Evolutionary conservation across 352 stramenopile species (phyloP), one percentile per base, ranked within the genome.

Genomic region (Blastocystis sp.): DNA sequence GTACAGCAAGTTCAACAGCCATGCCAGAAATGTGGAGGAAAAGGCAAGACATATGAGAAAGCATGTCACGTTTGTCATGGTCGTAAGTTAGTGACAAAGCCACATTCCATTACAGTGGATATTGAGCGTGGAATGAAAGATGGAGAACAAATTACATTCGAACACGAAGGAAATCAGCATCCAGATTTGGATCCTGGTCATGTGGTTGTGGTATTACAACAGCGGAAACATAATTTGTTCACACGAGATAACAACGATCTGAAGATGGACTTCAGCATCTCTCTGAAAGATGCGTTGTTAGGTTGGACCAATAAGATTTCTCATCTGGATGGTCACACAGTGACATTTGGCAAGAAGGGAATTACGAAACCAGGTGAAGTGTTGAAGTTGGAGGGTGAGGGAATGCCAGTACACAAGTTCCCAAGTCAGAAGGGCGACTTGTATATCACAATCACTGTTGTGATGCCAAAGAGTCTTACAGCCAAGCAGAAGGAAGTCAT

Each of bases 401-500:
- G 95, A 66, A 98, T 98, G 95, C 95, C 95, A 19, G 92, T 96
- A 87, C 90, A 95, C 67, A 93, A 96, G 89, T 92, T 93, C 24
- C 89, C 93, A 27, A 95, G 92, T 21, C 91, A 95, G 86, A 94
- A 92, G 88, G 95, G 95, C 21, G 90, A 96, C 88, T 89, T 98
- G 67, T 95, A 95, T 89, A 94, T 98, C 80, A 98, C 95, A 43
- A 97, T 97, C 90, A 93, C 97, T 78, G 94, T 98, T 2, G 88
- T 93, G 83, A 98, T 98, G 89, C 95, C 95, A 7, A 92, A 95
- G 61, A 87, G 90, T 27, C 91, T 98, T 59, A 93, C 91, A 4
- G 89, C 93, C 4, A 89, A 93, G 57, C 94, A 98, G 89, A 97
- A 95, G 89, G 56, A 90, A 56, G 83, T 54, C 21, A 83, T 83